Conservation (phyloP, 208 protist species). For the Trypanosoma lewisi region DNA sequence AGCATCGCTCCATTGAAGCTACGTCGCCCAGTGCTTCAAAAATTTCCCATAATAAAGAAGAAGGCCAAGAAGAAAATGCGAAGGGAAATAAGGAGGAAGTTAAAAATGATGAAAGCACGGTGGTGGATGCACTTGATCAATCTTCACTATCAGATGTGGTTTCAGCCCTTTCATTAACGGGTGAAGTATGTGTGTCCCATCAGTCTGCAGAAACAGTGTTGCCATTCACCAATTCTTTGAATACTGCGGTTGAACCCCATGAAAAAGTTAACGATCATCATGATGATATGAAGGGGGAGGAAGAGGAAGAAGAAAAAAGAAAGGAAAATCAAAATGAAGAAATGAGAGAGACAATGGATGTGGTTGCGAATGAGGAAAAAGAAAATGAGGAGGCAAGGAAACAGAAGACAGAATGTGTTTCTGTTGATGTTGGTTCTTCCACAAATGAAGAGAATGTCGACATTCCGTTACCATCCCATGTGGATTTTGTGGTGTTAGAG, state of each 20-base stretch:
- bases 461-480: not conserved
- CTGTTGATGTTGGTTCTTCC: not conserved
- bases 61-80: not conserved
- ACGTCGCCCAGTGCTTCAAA: not conserved
- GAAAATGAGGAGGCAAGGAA: not conserved
- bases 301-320: too few relatives aligned
- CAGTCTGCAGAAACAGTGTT: not conserved
- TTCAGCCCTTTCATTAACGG: not conserved
- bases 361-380: not conserved
- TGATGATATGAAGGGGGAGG: too few relatives aligned
- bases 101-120: not conserved
- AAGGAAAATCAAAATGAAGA: not conserved
- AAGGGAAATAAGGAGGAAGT: not conserved
- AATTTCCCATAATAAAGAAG: not conserved
- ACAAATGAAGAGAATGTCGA: not conserved
- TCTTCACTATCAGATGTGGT: not conserved
- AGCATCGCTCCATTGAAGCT: conserved; percentile 3
- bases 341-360: not conserved
- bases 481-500: not conserved
- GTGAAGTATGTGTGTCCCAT: not conserved
- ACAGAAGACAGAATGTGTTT: not conserved
- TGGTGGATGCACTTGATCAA: not conserved
- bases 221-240: not conserved
- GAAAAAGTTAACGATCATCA: too few relatives aligned
- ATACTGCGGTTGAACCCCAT: not conserved